Percentiles rank a stretch among this genome's conserved stretches.
Conservation (phyloP, 2,329 filamentous ascomycete genomes). For the Calonectria hongkongensis region DNA sequence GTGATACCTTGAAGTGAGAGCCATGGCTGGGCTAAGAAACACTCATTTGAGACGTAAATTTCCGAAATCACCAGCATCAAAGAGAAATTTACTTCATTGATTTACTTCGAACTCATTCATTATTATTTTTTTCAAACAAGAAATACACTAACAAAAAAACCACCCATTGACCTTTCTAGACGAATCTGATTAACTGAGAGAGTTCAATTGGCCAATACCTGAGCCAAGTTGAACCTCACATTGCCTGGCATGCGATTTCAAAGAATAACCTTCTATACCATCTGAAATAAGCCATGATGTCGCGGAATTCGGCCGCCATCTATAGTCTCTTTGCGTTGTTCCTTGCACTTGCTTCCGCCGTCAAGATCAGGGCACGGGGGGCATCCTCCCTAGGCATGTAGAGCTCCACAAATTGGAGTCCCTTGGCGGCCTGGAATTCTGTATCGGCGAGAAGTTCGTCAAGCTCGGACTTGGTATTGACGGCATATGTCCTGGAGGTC, state of each 20-base stretch:
- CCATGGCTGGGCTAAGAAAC: background rate
- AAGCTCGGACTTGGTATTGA: constrained; percentile 82
- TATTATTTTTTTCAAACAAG: background rate
- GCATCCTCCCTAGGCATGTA: constrained; percentile 89
- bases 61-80: background rate
- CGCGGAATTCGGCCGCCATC: constrained; percentile 33
- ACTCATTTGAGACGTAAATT: too few species aligned
- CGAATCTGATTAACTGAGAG: constrained; percentile 49
- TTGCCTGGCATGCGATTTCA: constrained; percentile 42
- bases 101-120: constrained; percentile 24
- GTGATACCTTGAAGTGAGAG: background rate
- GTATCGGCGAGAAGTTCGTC: constrained; percentile 78
- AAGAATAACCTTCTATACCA: constrained; percentile 37
- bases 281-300: constrained; percentile 35
- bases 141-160: constrained; percentile 20
- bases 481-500: constrained; percentile 76
- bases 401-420: constrained; percentile 84
- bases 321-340: constrained; percentile 73
- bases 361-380: constrained; percentile 80
- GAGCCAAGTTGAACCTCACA: constrained; percentile 23
- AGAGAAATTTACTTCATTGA: constrained; percentile 17
- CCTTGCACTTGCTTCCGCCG: constrained; percentile 81
- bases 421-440: constrained; percentile 75
- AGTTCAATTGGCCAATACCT: constrained; percentile 32
- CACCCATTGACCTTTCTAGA: constrained; percentile 41